phyloP scores from a whole-genome alignment of 169 alveolate genomes.

The Babesia ovata region DNA sequence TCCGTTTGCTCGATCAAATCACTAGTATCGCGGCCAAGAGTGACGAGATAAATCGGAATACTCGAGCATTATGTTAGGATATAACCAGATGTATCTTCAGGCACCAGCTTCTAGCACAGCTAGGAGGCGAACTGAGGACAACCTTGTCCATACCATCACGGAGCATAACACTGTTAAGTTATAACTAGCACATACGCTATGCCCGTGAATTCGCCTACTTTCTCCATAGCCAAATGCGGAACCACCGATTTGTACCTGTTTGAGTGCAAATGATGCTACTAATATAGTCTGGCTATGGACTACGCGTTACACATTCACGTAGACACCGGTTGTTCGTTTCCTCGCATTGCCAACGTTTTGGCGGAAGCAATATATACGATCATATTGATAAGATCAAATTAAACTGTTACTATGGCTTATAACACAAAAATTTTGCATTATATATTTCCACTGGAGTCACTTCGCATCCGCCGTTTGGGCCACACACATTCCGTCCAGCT shows the following conservation, averaged over 20 bases:
- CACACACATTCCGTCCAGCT: too few relatives aligned
- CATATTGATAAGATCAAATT: not conserved
- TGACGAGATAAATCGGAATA: too few relatives aligned
- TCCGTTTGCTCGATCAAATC: too few relatives aligned
- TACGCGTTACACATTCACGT: not conserved
- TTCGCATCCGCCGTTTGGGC: not conserved
- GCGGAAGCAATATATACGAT: not conserved
- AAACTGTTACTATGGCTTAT: not conserved
- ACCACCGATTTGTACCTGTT: constrained; percentile 73
- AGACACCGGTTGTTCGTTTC: not conserved
- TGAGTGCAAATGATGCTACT: constrained; percentile 77
- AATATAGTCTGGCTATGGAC: not conserved
- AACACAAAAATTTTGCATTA: not conserved
- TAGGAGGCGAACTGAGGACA: too few relatives aligned
- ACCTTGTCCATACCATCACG: too few relatives aligned
- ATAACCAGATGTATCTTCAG: too few relatives aligned
- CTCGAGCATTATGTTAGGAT: too few relatives aligned
- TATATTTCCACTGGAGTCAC: not conserved
- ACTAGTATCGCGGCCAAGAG: too few relatives aligned
- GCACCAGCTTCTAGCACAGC: too few relatives aligned
- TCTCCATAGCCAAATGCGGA: constrained; percentile 69
- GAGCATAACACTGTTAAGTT: too few relatives aligned
- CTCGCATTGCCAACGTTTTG: not conserved
- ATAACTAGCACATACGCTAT: too few relatives aligned
- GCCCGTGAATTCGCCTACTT: too few relatives aligned